These are phyloP conservation scores for Warburgia ugandensis DNA, from an alignment of 164 flowering plant genomes.

Conservation along the genomic window DNA sequence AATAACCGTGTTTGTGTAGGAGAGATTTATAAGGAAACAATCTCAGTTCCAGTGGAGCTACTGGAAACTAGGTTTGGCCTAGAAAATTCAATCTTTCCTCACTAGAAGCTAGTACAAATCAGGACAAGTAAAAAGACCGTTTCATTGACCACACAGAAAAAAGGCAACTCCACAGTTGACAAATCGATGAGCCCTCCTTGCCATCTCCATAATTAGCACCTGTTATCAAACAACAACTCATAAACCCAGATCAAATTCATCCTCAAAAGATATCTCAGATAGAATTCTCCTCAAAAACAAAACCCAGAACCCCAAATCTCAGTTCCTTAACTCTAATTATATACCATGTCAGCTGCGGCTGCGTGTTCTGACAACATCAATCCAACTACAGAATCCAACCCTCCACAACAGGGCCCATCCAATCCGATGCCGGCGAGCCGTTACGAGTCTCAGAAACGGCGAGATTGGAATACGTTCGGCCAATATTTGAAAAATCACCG, in stretches of 20 bases:
- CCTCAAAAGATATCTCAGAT: not conserved
- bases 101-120: no score
- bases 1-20: not conserved
- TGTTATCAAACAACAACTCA: not conserved
- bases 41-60: not conserved
- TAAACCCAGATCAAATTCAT: not conserved
- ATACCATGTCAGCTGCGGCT: constrained; percentile 6
- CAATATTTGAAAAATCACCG: constrained; percentile 68
- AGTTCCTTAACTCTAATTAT: not conserved
- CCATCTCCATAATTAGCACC: not conserved
- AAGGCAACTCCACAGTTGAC: not conserved
- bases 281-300: not conserved
- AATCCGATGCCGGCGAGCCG: constrained; percentile 31
- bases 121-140: not conserved
- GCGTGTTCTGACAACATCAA: constrained; percentile 5
- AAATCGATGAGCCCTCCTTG: not conserved
- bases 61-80: not conserved
- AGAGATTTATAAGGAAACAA: not conserved
- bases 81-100: no score
- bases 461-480: constrained; percentile 74
- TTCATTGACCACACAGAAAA: not conserved
- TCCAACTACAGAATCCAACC: not conserved
- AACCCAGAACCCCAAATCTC: not conserved
- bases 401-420: not conserved
- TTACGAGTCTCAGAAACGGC: constrained; percentile 66